phyloP scores from a whole-genome alignment of 176 grass and related monocot genomes.

The Alloteropsis semialata region DNA sequence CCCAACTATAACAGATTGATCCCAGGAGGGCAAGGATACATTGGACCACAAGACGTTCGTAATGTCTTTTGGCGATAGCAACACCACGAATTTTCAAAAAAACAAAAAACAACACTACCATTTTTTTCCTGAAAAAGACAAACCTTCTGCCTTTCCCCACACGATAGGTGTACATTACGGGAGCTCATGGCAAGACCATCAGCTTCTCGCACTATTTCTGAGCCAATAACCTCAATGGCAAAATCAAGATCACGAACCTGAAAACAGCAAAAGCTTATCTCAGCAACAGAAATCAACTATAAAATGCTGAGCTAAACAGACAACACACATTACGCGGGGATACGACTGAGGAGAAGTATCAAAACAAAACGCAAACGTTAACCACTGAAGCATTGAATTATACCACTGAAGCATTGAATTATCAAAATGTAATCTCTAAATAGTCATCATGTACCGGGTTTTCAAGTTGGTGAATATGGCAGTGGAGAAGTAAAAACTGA shows the following conservation, averaged over 20 bases:
- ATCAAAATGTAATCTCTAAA: neutral
- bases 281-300: slow-evolving; percentile 5
- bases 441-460: neutral
- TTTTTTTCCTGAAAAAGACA: slow-evolving; percentile 1
- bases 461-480: neutral
- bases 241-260: slow-evolving; percentile 91
- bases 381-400: neutral
- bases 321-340: neutral
- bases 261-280: slow-evolving; percentile 25
- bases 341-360: neutral
- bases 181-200: slow-evolving; percentile 99
- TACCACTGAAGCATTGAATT: neutral
- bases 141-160: slow-evolving; percentile 68
- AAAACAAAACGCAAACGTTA: neutral
- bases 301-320: neutral
- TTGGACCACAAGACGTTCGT: neutral
- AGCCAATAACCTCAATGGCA: slow-evolving; percentile 76
- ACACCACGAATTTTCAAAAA: neutral
- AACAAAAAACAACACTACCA: neutral
- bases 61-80: neutral
- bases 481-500: neutral
- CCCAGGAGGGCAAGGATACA: neutral
- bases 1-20: neutral
- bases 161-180: slow-evolving; percentile 70
- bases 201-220: slow-evolving; percentile 80